A percentile compares a stretch with the other conserved stretches of the same genome.
These are phyloP conservation scores for Coemansia furcata DNA, from an alignment of 192 early-diverging fungal genomes.

Conservation along the genomic window DNA sequence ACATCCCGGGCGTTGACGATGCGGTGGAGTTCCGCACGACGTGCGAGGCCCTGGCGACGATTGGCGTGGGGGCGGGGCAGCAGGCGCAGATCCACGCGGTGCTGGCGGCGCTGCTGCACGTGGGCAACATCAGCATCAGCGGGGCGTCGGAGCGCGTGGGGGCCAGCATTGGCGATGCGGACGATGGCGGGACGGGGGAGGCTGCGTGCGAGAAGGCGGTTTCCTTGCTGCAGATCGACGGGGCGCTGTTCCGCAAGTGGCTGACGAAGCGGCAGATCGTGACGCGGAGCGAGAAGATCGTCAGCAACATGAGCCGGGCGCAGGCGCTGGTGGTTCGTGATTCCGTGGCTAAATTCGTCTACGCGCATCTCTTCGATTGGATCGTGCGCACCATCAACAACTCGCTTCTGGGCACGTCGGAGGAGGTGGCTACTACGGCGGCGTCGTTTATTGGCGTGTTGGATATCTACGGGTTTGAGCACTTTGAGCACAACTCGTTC, in stretches of 20 bases:
- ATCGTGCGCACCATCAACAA: slow-evolving; percentile 86
- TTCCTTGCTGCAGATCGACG: slow-evolving; percentile 74
- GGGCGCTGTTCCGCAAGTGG: slow-evolving; percentile 88
- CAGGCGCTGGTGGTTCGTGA: slow-evolving; percentile 82
- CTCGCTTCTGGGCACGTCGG: slow-evolving; percentile 56
- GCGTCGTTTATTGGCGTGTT: slow-evolving; percentile 94
- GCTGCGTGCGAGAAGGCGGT: slow-evolving; percentile 68
- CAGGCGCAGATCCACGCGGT: slow-evolving; percentile 92
- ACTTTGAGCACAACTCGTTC: slow-evolving; percentile 99
- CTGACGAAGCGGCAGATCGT: slow-evolving; percentile 89
- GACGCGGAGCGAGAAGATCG: slow-evolving; percentile 90
- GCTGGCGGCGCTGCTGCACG: slow-evolving; percentile 88
- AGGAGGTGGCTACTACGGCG: neutral
- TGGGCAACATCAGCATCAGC: slow-evolving; percentile 91
- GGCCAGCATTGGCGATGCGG: slow-evolving; percentile 73
- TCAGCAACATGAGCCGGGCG: slow-evolving; percentile 67
- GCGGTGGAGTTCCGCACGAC: slow-evolving; percentile 88
- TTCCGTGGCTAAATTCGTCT: slow-evolving; percentile 96
- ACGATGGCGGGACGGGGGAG: slow-evolving; percentile 19
- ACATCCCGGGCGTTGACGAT: slow-evolving; percentile 87
- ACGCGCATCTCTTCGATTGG: slow-evolving; percentile 96
- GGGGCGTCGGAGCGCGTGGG: slow-evolving; percentile 59
- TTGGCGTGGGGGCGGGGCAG: slow-evolving; percentile 77
- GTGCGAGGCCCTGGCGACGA: slow-evolving; percentile 75
- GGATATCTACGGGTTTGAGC: slow-evolving; percentile 99